Evolutionary conservation across 2,329 filamentous ascomycete genomes (phyloP), one percentile per base, ranked within the genome.

Genomic region (Cephalotrichum gorgonifer): DNA sequence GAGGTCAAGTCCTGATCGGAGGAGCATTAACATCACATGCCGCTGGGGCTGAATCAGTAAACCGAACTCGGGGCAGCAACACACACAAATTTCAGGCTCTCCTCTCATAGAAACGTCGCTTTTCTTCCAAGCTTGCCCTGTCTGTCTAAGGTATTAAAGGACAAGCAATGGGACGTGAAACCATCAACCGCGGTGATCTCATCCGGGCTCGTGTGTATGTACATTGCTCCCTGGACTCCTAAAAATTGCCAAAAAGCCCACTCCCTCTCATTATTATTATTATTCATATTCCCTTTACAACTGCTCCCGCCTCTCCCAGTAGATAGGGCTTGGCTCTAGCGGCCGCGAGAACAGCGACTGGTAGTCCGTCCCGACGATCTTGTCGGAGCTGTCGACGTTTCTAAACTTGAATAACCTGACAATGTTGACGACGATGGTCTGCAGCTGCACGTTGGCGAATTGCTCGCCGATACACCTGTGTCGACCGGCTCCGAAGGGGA

Each of bases 381-480:
- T 76, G 60, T 79, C 71, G 62, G 76, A 79, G n/a, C 86, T 85
- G 57, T 86, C 81, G 2, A 81, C 64, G 58, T 88, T 94, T 60
- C 76, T 74, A 64, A 95, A 79, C 71, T 88, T 91, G 72, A 95
- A 87, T 48, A 81, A 64, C 45, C 88, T 78, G 38, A 95, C 85
- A 55, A 90, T 70, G 51, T 81, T 82, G 46, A 83, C 88, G 12
- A 84, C 72, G 56, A 97, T 94, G 42, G 88, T 89, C 63, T 90
- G 85, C 54, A 97, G 74, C 70, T 97, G 91, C 51, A 94, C 76
- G 63, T 94, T 95, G 57, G 91, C 91, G 65, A 96, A 97, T 61
- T 95, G 88, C 74, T 97, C 91, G 55, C 91, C 91, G 61, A 97
- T 96, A 69, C 91, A 97, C 56, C 91, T 78, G 69, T 97, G 91